phyloP scores from a whole-genome alignment of 768 basidiomycete species.

The Candolleomyces aberdarensis region DNA sequence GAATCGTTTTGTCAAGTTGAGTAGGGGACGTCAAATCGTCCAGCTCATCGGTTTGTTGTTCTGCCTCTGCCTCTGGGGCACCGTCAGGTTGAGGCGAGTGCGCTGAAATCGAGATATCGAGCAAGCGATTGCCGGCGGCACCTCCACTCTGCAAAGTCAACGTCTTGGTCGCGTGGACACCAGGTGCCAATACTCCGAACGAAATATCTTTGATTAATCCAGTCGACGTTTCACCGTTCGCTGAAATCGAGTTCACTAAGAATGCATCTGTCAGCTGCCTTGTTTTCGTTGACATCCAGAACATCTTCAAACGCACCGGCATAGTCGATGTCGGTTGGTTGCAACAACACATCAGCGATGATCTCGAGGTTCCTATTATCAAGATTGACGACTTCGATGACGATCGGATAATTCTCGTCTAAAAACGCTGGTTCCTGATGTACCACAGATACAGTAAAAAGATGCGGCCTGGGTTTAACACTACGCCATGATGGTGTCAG shows the following conservation, averaged over 20 bases:
- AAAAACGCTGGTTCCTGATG: slow-evolving; percentile 73
- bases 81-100: slow-evolving; percentile 25
- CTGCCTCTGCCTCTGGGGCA: slow-evolving; percentile 14
- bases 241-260: slow-evolving; percentile 56
- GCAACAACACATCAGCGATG: slow-evolving; percentile 70
- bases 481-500: slow-evolving; percentile 27
- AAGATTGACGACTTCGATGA: slow-evolving; percentile 63
- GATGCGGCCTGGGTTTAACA: slow-evolving; percentile 61
- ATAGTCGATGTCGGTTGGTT: slow-evolving; percentile 74
- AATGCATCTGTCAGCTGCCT: not conserved
- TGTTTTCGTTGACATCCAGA: not conserved
- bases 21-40: slow-evolving; percentile 19
- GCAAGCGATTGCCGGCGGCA: slow-evolving; percentile 61
- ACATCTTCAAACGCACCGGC: slow-evolving; percentile 44
- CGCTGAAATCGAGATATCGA: slow-evolving; percentile 83
- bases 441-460: slow-evolving; percentile 48
- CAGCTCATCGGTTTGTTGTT: slow-evolving; percentile 18
- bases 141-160: slow-evolving; percentile 62
- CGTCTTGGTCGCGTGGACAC: slow-evolving; percentile 55
- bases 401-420: slow-evolving; percentile 77
- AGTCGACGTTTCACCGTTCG: slow-evolving; percentile 64
- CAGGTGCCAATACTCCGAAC: slow-evolving; percentile 62
- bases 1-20: slow-evolving; percentile 48
- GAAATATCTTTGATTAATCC: slow-evolving; percentile 71
- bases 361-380: slow-evolving; percentile 72